These are phyloP conservation scores for Trichosanthes truncata DNA, from an alignment of 306 rosid species.

Conservation along the genomic window DNA sequence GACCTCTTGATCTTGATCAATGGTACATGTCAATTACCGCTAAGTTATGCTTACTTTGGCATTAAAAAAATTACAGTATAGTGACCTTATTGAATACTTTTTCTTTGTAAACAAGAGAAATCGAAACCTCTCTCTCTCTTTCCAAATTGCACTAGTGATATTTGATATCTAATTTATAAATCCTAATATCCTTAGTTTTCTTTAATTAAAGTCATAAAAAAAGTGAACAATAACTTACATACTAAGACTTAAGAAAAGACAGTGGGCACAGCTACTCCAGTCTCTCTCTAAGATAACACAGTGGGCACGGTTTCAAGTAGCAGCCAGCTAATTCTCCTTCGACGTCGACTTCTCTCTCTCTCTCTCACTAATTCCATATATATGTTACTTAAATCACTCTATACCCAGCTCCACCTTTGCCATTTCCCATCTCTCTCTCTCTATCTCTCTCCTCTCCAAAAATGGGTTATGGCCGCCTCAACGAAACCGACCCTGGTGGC, in stretches of 20 bases:
- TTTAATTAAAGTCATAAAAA: too few relatives aligned
- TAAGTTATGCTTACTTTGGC: too few relatives aligned
- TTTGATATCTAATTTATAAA: too few relatives aligned
- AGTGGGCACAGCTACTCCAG: conserved; percentile 27
- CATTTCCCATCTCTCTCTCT: not conserved
- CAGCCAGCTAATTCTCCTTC: conserved; percentile 45
- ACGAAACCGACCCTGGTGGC: conserved; percentile 17
- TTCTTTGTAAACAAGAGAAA: too few relatives aligned
- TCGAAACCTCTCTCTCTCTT: too few relatives aligned
- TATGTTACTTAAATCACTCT: not conserved
- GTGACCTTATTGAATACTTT: too few relatives aligned
- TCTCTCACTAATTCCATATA: conserved; percentile 1
- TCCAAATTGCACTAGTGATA: too few relatives aligned
- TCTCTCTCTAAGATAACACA: not conserved
- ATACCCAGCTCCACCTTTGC: not conserved
- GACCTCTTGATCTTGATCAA: too few relatives aligned
- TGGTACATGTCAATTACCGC: too few relatives aligned
- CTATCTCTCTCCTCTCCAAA: not conserved
- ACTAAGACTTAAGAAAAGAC: not conserved
- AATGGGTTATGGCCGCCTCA: conserved; percentile 57
- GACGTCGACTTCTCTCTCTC: conserved; percentile 54
- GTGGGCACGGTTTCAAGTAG: conserved; percentile 46
- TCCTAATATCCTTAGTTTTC: too few relatives aligned
- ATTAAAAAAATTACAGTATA: too few relatives aligned
- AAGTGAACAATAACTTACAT: too few relatives aligned